phyloP scores from a whole-genome alignment of 805 yeast species.

The Barnettozyma salicaria region DNA sequence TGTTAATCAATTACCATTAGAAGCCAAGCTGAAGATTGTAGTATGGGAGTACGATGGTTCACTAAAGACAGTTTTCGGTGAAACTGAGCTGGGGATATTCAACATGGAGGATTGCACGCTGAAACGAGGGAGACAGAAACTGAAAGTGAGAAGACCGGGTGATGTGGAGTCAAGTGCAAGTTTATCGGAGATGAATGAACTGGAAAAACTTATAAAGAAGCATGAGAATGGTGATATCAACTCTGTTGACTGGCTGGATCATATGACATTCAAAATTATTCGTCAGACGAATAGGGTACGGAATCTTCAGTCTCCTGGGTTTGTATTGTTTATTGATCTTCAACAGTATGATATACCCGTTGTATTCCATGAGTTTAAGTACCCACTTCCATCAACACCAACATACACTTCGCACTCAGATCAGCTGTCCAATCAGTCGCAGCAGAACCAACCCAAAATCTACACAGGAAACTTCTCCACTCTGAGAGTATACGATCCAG shows the following conservation, averaged over 20 bases:
- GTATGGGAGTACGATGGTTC: slow-evolving; percentile 66
- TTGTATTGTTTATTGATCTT: slow-evolving; percentile 44
- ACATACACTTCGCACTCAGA: slow-evolving; percentile 39
- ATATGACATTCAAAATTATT: slow-evolving; percentile 50
- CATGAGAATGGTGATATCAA: slow-evolving; percentile 65
- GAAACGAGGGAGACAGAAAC: slow-evolving; percentile 64
- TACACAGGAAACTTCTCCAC: slow-evolving; percentile 31
- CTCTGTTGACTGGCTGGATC: slow-evolving; percentile 68
- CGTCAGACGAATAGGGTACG: slow-evolving; percentile 23
- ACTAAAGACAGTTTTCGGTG: slow-evolving; percentile 48
- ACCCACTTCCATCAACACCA: slow-evolving; percentile 30
- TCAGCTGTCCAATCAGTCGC: slow-evolving; percentile 21
- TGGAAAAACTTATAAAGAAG: slow-evolving; percentile 49
- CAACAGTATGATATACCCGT: slow-evolving; percentile 68
- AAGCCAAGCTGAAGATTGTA: slow-evolving; percentile 52
- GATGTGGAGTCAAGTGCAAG: slow-evolving; percentile 23
- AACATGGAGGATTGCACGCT: slow-evolving; percentile 53
- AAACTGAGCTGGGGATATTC: slow-evolving; percentile 55
- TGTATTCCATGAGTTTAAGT: slow-evolving; percentile 56
- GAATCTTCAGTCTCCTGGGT: slow-evolving; percentile 29
- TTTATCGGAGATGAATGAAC: slow-evolving; percentile 35
- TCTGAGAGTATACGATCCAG: slow-evolving; percentile 58
- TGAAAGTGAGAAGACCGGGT: slow-evolving; percentile 38
- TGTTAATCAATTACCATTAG: slow-evolving; percentile 63
- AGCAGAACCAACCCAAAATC: slow-evolving; percentile 24